Evolutionary conservation across 805 yeast genomes (phyloP), one percentile per base, ranked within the genome.

Genomic region (Kurtzmaniella fragi): DNA sequence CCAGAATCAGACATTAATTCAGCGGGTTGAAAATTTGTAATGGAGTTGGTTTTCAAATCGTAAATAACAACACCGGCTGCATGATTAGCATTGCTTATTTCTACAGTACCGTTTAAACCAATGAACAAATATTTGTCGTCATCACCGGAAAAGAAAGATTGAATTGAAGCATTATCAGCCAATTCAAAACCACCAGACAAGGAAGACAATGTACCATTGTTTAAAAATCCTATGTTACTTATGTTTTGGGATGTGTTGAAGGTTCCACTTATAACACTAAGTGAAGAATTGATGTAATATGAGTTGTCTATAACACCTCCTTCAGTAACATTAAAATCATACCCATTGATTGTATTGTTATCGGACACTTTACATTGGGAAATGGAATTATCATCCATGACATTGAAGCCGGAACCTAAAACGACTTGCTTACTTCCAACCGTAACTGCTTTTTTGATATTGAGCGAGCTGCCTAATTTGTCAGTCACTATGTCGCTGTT

Each of bases 241-340:
- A 50, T 48, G 3, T 48, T 42, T 20, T 45, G 32, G 6, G 39
- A 33, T 6, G 68, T 67, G 7, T 50, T 54, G 50, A 82, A 80
- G 3, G 62, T 56, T 15, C 91, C 93, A 7, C 85, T 89, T 35
- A 84, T 58, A 0, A 75, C 73, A 31, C 80, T 61, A 9, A 71
- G 43, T 0, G 80, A 54, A 10, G 63, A 62, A 53, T 84, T 82
- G 26, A 75, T 53, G 40, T 67, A 72, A 37, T 57, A 56, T 1
- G 78, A 72, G 2, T 66, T 42, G 17, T 51, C 35, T 13, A 64
- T 54, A 9, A 15, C 30, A 43, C 15, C 35, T 36, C 53, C 48
- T 3, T 44, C 47, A n/a, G 51, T 44, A 5, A 64, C 43, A 5
- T 49, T 39, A 30, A 64, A 41, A 30, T 56, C 51, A 35, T 52